Evolutionary conservation across 148 eudicot species (phyloP).

Genomic region (Oxyria digyna): DNA sequence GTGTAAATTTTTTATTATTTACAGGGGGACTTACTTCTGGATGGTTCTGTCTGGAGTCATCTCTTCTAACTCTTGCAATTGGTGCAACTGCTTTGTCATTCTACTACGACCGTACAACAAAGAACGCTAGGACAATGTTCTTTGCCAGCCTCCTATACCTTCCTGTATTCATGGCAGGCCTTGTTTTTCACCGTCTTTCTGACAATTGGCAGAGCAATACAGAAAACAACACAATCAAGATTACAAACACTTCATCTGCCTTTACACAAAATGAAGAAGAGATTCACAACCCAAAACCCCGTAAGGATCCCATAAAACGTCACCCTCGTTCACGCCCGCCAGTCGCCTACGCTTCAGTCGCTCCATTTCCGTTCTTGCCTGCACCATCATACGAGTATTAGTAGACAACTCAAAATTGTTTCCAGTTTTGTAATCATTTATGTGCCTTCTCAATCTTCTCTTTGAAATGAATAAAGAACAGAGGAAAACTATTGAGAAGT

Average conservation of each 20-base stretch:
- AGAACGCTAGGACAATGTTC: conserved; percentile 84
- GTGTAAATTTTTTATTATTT: not conserved
- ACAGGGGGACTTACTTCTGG: conserved; percentile 92
- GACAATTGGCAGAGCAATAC: conserved; percentile 31
- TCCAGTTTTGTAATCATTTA: not conserved
- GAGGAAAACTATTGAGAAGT: conserved; percentile 1
- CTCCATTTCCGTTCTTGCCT: conserved; percentile 96
- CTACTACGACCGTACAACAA: conserved; percentile 51
- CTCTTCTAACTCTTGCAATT: conserved; percentile 68
- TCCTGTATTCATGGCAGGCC: conserved; percentile 91
- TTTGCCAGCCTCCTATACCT: conserved; percentile 93
- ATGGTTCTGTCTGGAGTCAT: conserved; percentile 90
- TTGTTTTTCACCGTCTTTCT: conserved; percentile 63
- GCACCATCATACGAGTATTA: conserved; percentile 42
- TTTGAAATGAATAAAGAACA: not conserved
- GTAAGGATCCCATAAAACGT: conserved; percentile 8
- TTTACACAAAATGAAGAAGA: conserved; percentile 10
- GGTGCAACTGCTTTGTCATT: conserved; percentile 59
- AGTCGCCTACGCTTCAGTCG: conserved; percentile 87
- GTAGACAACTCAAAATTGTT: not conserved
- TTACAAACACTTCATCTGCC: conserved; percentile 13
- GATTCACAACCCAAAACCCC: conserved; percentile 9
- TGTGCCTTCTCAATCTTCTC: not conserved
- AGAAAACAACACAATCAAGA: conserved; percentile 12
- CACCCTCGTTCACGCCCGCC: conserved; percentile 41